These are phyloP conservation scores for Cercospora sp. DNA, from an alignment of 2,329 filamentous ascomycete genomes.

Conservation along the genomic window DNA sequence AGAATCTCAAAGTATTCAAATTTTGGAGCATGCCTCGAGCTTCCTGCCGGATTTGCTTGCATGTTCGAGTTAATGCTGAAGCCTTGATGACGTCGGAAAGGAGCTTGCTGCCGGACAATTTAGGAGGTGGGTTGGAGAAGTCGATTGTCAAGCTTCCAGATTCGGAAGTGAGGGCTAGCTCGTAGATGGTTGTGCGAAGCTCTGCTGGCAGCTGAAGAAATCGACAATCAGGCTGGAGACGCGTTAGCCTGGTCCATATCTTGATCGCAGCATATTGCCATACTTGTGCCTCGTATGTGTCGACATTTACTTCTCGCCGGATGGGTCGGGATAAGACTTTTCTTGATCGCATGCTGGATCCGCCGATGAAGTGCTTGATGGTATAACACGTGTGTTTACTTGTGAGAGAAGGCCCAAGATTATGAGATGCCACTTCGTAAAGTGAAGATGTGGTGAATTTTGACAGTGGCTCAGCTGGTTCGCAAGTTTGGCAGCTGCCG, in stretches of 20 bases:
- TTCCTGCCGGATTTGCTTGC: constrained; percentile 5
- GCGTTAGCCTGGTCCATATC: not conserved
- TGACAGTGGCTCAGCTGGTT: not conserved
- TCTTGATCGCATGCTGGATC: not conserved
- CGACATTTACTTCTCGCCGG: not conserved
- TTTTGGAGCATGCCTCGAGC: not conserved
- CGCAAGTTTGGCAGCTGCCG: not conserved
- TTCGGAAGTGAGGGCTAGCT: not conserved
- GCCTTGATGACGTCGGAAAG: not conserved
- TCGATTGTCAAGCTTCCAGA: constrained; percentile 1
- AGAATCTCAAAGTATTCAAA: not conserved
- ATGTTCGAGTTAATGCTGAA: not conserved
- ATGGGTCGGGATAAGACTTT: not conserved
- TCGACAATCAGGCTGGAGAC: not conserved
- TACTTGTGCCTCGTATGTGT: constrained; percentile 1
- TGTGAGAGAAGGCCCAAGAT: too few species aligned
- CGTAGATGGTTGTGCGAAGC: not conserved
- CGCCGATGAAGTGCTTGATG: not conserved
- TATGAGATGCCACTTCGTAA: too few species aligned
- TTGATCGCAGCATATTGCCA: not conserved
- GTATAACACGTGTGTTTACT: not conserved
- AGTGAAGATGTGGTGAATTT: not conserved
- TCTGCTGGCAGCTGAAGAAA: constrained; percentile 4
- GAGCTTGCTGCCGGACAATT: not conserved
- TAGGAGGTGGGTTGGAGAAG: not conserved